Base-by-base conservation (phyloP, 1,284 basidiomycete genomes). In the Anthracocystis walkeri region DNA sequence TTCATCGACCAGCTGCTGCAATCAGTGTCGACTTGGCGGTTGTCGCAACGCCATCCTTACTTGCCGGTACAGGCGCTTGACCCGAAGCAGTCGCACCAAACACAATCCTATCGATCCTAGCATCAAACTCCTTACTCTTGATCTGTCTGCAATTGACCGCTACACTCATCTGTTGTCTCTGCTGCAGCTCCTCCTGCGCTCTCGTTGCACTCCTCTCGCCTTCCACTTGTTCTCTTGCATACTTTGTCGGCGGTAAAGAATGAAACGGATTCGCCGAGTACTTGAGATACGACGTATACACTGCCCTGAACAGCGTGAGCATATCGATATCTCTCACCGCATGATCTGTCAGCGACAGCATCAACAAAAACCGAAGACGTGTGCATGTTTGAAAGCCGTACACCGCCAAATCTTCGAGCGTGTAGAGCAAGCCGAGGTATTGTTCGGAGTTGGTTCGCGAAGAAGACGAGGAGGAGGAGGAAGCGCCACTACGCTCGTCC, bases 311-410 rank as follows among this genome's bases (percentile, higher is more conserved):
- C 73, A 86, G 75, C 78, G 81, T 85, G 53, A 85, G 80, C 65
- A 86, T 79, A 58, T 86, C 85, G 33, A 83, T 65, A 46, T 86
- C 85, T 16, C 82, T 79, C 35, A 86, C 79, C 21, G 83, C 75
- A 14, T 81, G 80, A 51, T 86, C 85, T 0, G 79, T 79, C 23
- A 85, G 57, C 4, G 79, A 77, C 31, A 86, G 66, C 38, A 82
- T 76, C 21, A 86, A 29, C 23, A 86, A 71, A 21, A 86, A 77
- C 50, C 83, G 82, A 54, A 85, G 55, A 18, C 81, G 69, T 16
- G 85, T 84, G 56, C 81, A 84, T 16, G 82, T 85, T 38, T 85
- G 84, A 41, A 85, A 86, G 54, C 85, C 85, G 55, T 86, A 86
- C 10, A 86, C 73, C 0, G 85, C 85, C 42, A 86, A 77, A 58